Conservation (phyloP, 768 basidiomycete genomes). For the Cyathus striatus region DNA sequence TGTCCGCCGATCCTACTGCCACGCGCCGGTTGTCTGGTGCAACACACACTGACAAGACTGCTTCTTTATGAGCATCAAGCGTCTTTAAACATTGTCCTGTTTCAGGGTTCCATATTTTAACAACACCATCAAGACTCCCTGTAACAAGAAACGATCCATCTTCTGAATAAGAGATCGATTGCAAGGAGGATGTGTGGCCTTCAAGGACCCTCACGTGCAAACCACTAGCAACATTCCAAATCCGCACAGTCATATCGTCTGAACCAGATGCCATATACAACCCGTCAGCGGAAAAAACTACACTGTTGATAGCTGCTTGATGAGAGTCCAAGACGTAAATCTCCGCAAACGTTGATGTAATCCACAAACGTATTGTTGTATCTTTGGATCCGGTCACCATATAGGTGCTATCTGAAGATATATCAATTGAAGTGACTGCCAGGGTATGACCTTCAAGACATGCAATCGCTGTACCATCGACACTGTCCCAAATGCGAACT, state of each 20-base stretch:
- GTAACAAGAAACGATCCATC: not conserved
- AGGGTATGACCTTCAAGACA: not conserved
- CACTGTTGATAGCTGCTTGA: not conserved
- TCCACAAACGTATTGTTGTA: not conserved
- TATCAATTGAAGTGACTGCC: not conserved
- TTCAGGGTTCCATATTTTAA: not conserved
- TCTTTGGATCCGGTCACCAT: not conserved
- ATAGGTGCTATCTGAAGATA: not conserved
- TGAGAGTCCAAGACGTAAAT: not conserved
- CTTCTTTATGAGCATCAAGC: not conserved
- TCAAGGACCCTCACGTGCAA: not conserved
- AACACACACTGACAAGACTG: not conserved
- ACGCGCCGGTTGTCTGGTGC: not conserved
- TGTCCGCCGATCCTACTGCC: not conserved
- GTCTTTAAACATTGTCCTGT: not conserved
- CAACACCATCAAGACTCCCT: not conserved
- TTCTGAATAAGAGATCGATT: not conserved
- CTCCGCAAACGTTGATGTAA: not conserved
- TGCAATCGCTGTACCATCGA: not conserved
- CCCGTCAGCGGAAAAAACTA: not conserved
- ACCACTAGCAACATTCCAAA: not conserved
- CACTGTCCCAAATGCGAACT: not conserved
- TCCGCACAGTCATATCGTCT: not conserved
- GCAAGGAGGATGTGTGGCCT: not conserved
- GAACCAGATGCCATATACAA: not conserved